These are phyloP conservation scores for Platanthera zijinensis DNA, from an alignment of 106 monocot genomes.

Conservation along the genomic window DNA sequence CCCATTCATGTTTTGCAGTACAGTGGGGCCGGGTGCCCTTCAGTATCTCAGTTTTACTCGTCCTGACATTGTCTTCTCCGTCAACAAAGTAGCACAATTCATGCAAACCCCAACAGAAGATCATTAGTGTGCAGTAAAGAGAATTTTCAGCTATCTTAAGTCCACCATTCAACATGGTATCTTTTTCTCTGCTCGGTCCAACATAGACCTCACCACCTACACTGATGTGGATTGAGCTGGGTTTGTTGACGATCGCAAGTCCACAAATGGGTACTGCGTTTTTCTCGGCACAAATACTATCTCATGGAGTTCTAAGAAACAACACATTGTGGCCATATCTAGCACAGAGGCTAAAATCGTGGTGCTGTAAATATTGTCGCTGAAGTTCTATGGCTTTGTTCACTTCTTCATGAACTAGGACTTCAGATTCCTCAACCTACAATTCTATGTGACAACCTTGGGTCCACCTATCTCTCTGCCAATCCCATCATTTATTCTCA, in stretches of 20 bases:
- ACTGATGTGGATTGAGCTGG: not conserved
- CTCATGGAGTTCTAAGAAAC: constrained; percentile 14
- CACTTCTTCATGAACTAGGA: not conserved
- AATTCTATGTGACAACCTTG: not conserved
- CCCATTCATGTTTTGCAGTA: not conserved
- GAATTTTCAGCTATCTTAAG: not conserved
- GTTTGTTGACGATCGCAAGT: not conserved
- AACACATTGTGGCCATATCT: constrained; percentile 4
- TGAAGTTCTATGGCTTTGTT: not conserved
- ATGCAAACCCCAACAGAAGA: not conserved
- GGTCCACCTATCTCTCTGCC: not conserved
- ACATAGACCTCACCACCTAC: not conserved
- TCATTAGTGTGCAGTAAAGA: not conserved
- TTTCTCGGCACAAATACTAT: not conserved
- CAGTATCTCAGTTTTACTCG: constrained; percentile 1
- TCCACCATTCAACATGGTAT: not conserved
- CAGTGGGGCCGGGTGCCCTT: not conserved
- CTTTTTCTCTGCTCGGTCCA: not conserved
- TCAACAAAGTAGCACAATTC: not conserved
- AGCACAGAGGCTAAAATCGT: not conserved
- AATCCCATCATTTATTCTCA: not conserved
- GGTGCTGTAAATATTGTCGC: constrained; percentile 2
- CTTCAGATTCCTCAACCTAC: not conserved
- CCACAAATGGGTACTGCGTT: not conserved
- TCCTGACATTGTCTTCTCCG: not conserved